Base-by-base conservation (phyloP, 495 filamentous ascomycete genomes). In the Aspergillus baeticus region DNA sequence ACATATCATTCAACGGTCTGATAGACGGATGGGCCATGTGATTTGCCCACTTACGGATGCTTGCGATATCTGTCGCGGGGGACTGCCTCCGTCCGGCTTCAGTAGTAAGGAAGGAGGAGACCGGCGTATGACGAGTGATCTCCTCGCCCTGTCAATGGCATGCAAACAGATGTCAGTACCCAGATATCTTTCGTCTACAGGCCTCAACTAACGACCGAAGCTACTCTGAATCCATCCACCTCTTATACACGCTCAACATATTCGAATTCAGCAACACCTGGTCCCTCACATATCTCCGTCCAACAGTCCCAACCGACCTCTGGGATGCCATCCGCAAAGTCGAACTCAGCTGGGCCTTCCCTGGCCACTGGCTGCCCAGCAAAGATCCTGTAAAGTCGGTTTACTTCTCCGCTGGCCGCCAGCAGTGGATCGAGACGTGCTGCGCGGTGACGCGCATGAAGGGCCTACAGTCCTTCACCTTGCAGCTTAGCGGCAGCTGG, bases 241-340 rank as follows among this genome's bases (percentile, higher is more conserved):
- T 71, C 23, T 67, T 78, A 39, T 78, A 78, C 55, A 66, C 68
- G 5, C 57, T 62, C 33, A 71, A 69, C 60, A 70, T 62, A 43
- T 74, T 77, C 55, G 71, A 77, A 55, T 77, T 78, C 63, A 77
- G 73, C 59, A 77, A 71, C 54, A 75, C 75, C 57, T 78, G 75
- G 75, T 67, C 73, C 29, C 69, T 77, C 5, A 61, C 74, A 0
- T 78, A 78, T 50, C 68, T 78, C 5, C 73, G 63, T 29, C 73
- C 71, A 5, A 76, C 74, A 1, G 61, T 78, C 46, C 70, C 64
- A 5, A 5, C 49, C 3, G 63, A 70, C 10, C 55, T 65, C 41
- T 72, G 71, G 69, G 52, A 67, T 31, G 59, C 54, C 2, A 75
- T 77, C 42, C 73, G 70, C 51, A 38, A 35, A 33, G 61, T 78